Conservation (phyloP, 2,329 filamentous ascomycete genomes). For the Cryoendolithus antarcticus region DNA sequence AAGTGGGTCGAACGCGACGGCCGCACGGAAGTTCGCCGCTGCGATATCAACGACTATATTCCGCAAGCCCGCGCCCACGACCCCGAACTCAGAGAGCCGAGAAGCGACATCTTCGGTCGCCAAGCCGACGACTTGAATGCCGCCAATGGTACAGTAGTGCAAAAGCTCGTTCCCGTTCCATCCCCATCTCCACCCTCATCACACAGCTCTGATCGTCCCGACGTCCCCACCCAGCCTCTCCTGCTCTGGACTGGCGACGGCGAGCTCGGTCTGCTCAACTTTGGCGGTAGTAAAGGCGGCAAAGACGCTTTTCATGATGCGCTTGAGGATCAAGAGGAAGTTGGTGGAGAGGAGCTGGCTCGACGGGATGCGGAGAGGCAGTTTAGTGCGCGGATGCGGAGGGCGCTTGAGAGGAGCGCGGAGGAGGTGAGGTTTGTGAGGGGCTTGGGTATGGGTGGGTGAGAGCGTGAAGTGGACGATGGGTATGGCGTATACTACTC, state of each 20-base stretch:
- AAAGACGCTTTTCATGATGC: slow-evolving; percentile 22
- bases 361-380: slow-evolving; percentile 43
- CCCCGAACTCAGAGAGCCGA: not conserved
- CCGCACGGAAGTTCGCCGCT: slow-evolving; percentile 39
- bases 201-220: slow-evolving; percentile 13
- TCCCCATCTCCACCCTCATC: too few species aligned
- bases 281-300: slow-evolving; percentile 26
- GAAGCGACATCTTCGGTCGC: not conserved
- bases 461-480: too few species aligned
- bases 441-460: slow-evolving; percentile 50
- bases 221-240: slow-evolving; percentile 39
- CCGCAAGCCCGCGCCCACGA: not conserved
- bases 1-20: slow-evolving; percentile 90
- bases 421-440: slow-evolving; percentile 66
- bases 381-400: slow-evolving; percentile 61
- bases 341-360: slow-evolving; percentile 36
- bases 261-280: slow-evolving; percentile 56
- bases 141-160: slow-evolving; percentile 51
- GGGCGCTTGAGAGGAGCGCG: slow-evolving; percentile 63
- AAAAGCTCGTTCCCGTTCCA: too few species aligned
- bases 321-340: slow-evolving; percentile 30
- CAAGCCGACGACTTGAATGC: slow-evolving; percentile 7
- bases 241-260: slow-evolving; percentile 78
- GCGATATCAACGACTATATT: slow-evolving; percentile 42
- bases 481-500: too few species aligned